These are phyloP conservation scores for Candida saitoana DNA, from an alignment of 805 yeast genomes.

Conservation along the genomic window DNA sequence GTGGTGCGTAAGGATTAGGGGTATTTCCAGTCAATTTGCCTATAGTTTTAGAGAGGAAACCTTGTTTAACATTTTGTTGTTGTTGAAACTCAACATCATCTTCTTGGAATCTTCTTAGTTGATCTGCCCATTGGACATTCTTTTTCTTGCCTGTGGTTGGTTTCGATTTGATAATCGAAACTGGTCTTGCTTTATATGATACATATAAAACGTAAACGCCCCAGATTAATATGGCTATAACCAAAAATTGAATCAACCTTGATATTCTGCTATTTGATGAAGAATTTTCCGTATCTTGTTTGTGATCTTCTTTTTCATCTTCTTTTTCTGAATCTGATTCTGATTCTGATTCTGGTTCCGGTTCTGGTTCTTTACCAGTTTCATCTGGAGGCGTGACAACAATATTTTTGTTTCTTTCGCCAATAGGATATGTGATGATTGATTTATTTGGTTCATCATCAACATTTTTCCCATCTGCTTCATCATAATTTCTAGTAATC, in stretches of 20 bases:
- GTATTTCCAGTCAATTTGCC: slow-evolving; percentile 26
- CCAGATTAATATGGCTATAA: slow-evolving; percentile 36
- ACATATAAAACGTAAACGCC: slow-evolving; percentile 37
- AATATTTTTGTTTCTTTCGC: slow-evolving; percentile 10
- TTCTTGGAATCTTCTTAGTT: slow-evolving; percentile 31
- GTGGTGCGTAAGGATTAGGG: slow-evolving; percentile 20
- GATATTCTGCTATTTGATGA: slow-evolving; percentile 19
- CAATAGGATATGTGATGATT: slow-evolving; percentile 28
- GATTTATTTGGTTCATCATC: slow-evolving; percentile 14
- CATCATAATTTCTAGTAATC: slow-evolving; percentile 28
- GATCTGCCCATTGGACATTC: slow-evolving; percentile 48
- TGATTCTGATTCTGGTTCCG: slow-evolving; percentile 3
- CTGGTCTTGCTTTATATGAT: slow-evolving; percentile 30
- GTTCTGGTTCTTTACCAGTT: not conserved
- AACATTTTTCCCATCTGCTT: slow-evolving; percentile 10
- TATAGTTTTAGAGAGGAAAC: slow-evolving; percentile 35
- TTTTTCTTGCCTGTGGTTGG: slow-evolving; percentile 31
- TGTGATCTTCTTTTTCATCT: not conserved
- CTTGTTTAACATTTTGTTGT: slow-evolving; percentile 21
- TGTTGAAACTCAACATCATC: slow-evolving; percentile 20
- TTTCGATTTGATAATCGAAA: slow-evolving; percentile 38
- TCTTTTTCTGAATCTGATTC: not conserved
- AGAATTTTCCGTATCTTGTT: slow-evolving; percentile 2
- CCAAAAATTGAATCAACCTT: slow-evolving; percentile 37
- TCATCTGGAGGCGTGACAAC: slow-evolving; percentile 3